Percentiles rank a stretch among this genome's conserved stretches.
phyloP scores from a whole-genome alignment of 2,329 filamentous ascomycete species.

The Microsporum canis region DNA sequence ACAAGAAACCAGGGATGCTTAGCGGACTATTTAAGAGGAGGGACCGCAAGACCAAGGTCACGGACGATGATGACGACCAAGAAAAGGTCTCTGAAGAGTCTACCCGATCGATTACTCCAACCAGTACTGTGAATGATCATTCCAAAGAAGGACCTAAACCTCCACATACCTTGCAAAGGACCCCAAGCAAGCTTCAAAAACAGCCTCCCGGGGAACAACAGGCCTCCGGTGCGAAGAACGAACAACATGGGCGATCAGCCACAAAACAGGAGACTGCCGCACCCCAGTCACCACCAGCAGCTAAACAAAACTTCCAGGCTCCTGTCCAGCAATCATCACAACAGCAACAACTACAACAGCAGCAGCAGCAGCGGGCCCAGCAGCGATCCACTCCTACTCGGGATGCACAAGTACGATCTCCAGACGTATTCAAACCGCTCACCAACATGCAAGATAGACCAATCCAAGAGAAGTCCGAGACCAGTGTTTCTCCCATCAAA shows the following conservation, averaged over 20 bases:
- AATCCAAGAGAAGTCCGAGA: not conserved
- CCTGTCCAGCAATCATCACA: not conserved
- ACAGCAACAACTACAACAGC: not conserved
- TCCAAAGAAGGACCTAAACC: conserved; percentile 30
- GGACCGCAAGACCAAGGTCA: conserved; percentile 46
- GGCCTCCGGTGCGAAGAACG: conserved; percentile 22
- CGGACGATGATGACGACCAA: conserved; percentile 36
- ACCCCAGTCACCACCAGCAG: not conserved
- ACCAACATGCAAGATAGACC: not conserved
- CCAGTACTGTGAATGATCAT: conserved; percentile 37
- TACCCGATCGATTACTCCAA: conserved; percentile 34
- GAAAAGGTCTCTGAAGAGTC: conserved; percentile 54
- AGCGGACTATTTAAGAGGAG: conserved; percentile 58
- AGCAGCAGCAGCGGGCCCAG: not conserved
- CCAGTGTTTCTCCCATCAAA: not conserved
- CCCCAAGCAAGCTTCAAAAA: conserved; percentile 61
- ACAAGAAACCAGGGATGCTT: conserved; percentile 60
- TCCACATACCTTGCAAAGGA: conserved; percentile 39
- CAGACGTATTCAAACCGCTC: not conserved
- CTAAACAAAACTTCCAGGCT: not conserved
- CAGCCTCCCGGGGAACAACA: conserved; percentile 45
- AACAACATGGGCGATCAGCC: conserved; percentile 7
- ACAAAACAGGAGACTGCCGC: not conserved
- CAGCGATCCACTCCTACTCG: not conserved
- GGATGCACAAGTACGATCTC: not conserved